A percentile compares a stretch with the other conserved stretches of the same genome.
phyloP scores from a whole-genome alignment of 1,139 yeast species.

The Hansenula sp. region DNA sequence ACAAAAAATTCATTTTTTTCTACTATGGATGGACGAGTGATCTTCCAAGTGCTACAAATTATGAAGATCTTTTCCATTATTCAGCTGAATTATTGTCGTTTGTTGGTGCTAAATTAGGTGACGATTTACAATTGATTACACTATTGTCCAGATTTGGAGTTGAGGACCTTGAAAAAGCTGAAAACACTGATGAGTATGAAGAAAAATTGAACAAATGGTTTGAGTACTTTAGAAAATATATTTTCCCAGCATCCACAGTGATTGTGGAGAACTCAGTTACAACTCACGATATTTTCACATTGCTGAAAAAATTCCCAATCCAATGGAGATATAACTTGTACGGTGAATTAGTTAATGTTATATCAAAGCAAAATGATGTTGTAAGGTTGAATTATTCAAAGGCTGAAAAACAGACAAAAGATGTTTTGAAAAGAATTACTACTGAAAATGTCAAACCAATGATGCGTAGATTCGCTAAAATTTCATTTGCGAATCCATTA shows the following conservation, averaged over 20 bases:
- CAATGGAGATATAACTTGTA: constrained; percentile 75
- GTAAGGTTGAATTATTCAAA: constrained; percentile 61
- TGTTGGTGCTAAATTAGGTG: constrained; percentile 54
- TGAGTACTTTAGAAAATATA: constrained; percentile 56
- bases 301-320: constrained; percentile 51
- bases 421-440: constrained; percentile 78
- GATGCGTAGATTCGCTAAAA: constrained; percentile 72
- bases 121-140: constrained; percentile 43
- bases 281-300: constrained; percentile 53
- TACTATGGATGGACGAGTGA: constrained; percentile 45
- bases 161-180: constrained; percentile 27
- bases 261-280: constrained; percentile 59
- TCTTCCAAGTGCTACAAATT: constrained; percentile 34
- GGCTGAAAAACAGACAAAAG: constrained; percentile 81
- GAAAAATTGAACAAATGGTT: constrained; percentile 46
- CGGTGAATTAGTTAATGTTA: constrained; percentile 69
- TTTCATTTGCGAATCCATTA: constrained; percentile 78
- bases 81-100: constrained; percentile 50
- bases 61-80: constrained; percentile 41
- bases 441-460: constrained; percentile 75
- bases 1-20: constrained; percentile 40
- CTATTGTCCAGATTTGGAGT: constrained; percentile 60
- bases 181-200: constrained; percentile 15
- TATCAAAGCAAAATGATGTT: constrained; percentile 47
- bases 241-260: constrained; percentile 65